Evolutionary conservation across 306 rosid species (phyloP), one percentile per base, ranked within the genome.

Genomic region (Trifolium dubium): DNA sequence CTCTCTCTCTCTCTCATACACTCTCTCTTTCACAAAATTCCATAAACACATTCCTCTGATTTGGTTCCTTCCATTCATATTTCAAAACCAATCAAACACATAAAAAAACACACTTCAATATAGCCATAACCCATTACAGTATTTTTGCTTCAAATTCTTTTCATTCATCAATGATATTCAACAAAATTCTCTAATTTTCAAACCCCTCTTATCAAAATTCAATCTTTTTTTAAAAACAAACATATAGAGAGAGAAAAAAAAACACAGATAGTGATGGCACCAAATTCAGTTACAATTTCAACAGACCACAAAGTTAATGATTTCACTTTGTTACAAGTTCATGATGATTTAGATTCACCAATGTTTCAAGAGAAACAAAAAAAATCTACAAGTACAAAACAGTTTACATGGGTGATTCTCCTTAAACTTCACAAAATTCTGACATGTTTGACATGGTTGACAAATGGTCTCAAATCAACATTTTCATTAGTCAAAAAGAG

Each of bases 381-480:
- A 47, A 90, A 89, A 64, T 84, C 91, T 23, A 71, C 85, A 2
- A 92, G 90, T 13, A 82, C 93, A 28, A 95, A 90, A 74, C 99
- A 90, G 5, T 86, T 95, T 59, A 92, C 93, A 4, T 92, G 95
- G 93, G 83, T 92, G 72, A 89, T 95, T 65, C 97, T 92, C 73
- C 99, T 95, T 58, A 90, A 87, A 80, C 86, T 88, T 23, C 88
- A 90, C 73, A 87, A 89, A 83, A 67, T 88, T 58, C 19, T 95
- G 58, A 79, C 88, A 56, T 83, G 85, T 64, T 80, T 92, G 55
- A 83, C 98, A 15, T 90, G 98, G 97, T 69, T 92, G 67, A 85
- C 96, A 49, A 71, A 41, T 56, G 87, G 90, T 59, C 18, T 76
- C 43, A 83, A 65, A 51, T 2, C 83, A 67, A 72, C 63, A 17